These are phyloP conservation scores for Suhomyces kilbournensis DNA, from an alignment of 805 yeast genomes.

Conservation along the genomic window DNA sequence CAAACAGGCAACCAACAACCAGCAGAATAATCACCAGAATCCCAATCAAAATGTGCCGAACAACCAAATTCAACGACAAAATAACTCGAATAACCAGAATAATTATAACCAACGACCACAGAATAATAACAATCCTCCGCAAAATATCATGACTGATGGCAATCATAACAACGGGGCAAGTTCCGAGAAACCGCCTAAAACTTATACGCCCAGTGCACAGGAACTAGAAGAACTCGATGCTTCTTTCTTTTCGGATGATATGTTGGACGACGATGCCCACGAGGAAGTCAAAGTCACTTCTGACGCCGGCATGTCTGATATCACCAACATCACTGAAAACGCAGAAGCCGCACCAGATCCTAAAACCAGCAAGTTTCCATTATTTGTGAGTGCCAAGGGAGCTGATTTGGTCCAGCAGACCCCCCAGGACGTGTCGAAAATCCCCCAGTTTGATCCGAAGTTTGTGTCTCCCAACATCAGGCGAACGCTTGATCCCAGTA, in stretches of 20 bases:
- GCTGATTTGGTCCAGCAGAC: slow-evolving; percentile 51
- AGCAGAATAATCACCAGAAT: background rate
- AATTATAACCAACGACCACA: background rate
- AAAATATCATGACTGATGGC: background rate
- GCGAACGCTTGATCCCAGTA: slow-evolving; percentile 61
- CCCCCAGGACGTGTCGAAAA: slow-evolving; percentile 42
- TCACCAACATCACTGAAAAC: background rate
- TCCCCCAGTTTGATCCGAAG: slow-evolving; percentile 54
- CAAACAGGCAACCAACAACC: background rate
- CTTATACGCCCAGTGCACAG: slow-evolving; percentile 9
- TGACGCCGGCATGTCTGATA: background rate
- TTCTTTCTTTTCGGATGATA: slow-evolving; percentile 42
- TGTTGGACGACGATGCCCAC: slow-evolving; percentile 19
- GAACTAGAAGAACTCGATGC: slow-evolving; percentile 38
- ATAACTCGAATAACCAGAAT: background rate
- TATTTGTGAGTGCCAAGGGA: slow-evolving; percentile 63
- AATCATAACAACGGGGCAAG: background rate
- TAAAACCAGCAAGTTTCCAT: slow-evolving; percentile 1
- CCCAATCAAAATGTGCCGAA: background rate
- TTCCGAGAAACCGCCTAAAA: background rate
- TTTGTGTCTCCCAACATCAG: slow-evolving; percentile 48
- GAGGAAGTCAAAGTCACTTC: background rate
- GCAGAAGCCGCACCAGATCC: slow-evolving; percentile 2
- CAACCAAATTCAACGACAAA: too few species aligned
- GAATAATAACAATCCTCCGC: background rate